Evolutionary conservation across 1,284 basidiomycete species (phyloP).

Genomic region (Austroboletus novae-zelandiae): DNA sequence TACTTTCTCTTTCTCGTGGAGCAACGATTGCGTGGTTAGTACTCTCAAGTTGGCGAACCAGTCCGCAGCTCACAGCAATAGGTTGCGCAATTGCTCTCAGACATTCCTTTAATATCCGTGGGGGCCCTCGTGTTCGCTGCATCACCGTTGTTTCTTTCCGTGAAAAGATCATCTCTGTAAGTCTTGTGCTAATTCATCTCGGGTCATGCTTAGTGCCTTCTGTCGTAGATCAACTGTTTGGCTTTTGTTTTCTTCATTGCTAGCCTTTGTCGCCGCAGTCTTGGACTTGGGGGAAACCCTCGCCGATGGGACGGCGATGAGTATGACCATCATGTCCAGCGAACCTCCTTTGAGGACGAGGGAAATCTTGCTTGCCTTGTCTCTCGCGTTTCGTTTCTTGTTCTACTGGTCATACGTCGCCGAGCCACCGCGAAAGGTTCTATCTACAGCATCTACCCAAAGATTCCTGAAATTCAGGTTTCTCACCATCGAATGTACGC

Average conservation of each 20-base stretch:
- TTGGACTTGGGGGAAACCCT: conserved; percentile 64
- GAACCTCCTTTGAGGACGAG: conserved; percentile 47
- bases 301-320: conserved; percentile 34
- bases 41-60: not conserved
- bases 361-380: conserved; percentile 58
- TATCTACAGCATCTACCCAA: conserved; percentile 15
- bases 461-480: conserved; percentile 17
- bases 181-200: conserved; percentile 24
- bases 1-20: conserved; percentile 28
- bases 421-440: conserved; percentile 50
- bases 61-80: conserved; percentile 28
- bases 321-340: conserved; percentile 23
- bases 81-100: conserved; percentile 59
- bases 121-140: conserved; percentile 66
- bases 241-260: conserved; percentile 54
- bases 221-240: conserved; percentile 45
- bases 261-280: conserved; percentile 61
- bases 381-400: conserved; percentile 57
- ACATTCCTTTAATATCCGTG: conserved; percentile 66
- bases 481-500: conserved; percentile 16
- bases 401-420: conserved; percentile 69
- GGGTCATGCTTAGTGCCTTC: conserved; percentile 2
- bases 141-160: conserved; percentile 57
- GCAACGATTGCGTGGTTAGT: conserved; percentile 36
- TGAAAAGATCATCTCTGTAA: conserved; percentile 58